These are phyloP conservation scores for Asclepias syriaca DNA, from an alignment of 257 asterid species.

Conservation along the genomic window DNA sequence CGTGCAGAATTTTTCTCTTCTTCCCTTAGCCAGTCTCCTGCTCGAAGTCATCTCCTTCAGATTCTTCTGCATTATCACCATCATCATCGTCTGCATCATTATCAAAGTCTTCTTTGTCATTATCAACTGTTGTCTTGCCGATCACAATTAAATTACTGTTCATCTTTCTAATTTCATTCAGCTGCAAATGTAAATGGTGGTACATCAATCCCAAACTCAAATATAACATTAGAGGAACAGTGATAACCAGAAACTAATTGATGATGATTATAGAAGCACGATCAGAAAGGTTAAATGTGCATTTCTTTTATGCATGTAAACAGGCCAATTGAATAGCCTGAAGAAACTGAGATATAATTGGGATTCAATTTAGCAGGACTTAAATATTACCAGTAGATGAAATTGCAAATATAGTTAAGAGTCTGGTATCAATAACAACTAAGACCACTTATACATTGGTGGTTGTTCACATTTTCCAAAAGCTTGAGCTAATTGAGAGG, in stretches of 20 bases:
- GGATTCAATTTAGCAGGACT: not conserved
- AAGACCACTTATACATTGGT: not conserved
- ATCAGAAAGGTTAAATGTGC: not conserved
- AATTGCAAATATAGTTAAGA: not conserved
- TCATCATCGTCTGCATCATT: slow-evolving; percentile 91
- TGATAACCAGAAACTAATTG: not conserved
- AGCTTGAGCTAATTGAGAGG: no score
- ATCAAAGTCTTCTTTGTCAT: slow-evolving; percentile 79
- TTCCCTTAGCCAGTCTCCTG: slow-evolving; percentile 73
- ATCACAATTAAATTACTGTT: slow-evolving; percentile 54
- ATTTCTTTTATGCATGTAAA: not conserved
- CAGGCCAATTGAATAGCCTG: not conserved
- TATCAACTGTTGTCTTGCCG: slow-evolving; percentile 63
- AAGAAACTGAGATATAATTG: not conserved
- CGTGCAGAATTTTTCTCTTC: not conserved
- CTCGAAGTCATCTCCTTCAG: slow-evolving; percentile 92
- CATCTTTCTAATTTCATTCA: slow-evolving; percentile 70
- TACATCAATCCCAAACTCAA: slow-evolving; percentile 4
- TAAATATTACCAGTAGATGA: not conserved
- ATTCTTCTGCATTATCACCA: slow-evolving; percentile 84
- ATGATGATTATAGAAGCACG: not conserved
- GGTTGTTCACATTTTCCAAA: no score
- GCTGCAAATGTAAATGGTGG: slow-evolving; percentile 32
- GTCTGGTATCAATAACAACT: not conserved
- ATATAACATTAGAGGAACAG: not conserved